Evolutionary conservation across 2,329 filamentous ascomycete genomes (phyloP), one percentile per base, ranked within the genome.

Genomic region (Sordariomycetes sp.): DNA sequence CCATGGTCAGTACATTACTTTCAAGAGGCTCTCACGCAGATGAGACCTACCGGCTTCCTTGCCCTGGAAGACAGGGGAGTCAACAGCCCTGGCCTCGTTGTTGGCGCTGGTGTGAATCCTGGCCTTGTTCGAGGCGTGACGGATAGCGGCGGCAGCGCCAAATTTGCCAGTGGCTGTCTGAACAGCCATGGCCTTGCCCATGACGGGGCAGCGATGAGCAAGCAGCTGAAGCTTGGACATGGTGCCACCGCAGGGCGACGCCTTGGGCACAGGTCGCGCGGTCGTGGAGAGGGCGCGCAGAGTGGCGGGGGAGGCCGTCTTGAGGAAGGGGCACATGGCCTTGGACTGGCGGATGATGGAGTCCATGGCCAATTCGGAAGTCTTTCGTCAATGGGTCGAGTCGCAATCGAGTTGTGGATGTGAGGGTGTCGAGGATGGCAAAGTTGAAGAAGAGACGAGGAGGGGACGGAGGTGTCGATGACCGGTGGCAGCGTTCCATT

Each of bases 181-280:
- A 25, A 95, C 81, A 41, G 86, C 84, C 58, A 98, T 76, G 27
- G 92, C 92, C 72, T 95, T 94, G 60, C 88, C 90, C 92, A 98
- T 98, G 61, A 98, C 82, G 39, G 92, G 92, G 74, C 92, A 98
- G 59, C 90, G 86, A 55, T 87, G 82, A 51, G 86, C 92, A 53
- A 94, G 79, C 47, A 92, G 78, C 69, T 96, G 92, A 51, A 98
- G 74, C 66, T 94, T 96, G 53, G 87, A 94, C 78, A 96, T 94
- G 62, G 86, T 86, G 51, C 88, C 86, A 46, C 88, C 90, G 51
- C 87, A 84, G 37, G 80, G 82, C 35, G 82, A 83, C 24, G 54
- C 39, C 21, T 43, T 34, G 34, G 46, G 36, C 57, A 77, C 74
- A 47, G 75, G 54, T 64, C 78, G 61, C 65, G 67, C 78, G 35